These are phyloP conservation scores for Aspergillus luchuensis DNA, from an alignment of 2,329 filamentous ascomycete species.

Conservation along the genomic window DNA sequence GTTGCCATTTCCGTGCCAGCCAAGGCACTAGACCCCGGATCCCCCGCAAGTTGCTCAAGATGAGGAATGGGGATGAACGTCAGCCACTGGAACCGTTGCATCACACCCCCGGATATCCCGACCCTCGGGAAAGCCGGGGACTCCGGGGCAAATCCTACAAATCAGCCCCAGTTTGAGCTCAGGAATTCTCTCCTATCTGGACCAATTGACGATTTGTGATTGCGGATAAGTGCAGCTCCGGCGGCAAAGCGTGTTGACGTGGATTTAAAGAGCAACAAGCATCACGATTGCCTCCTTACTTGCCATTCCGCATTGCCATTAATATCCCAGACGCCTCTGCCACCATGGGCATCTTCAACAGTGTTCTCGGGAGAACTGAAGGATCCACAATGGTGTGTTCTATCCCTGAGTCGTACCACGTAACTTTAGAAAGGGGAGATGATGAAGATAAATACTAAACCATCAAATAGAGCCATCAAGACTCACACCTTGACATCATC, in stretches of 20 bases:
- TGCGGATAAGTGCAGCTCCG: not conserved
- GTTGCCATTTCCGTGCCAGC: no score
- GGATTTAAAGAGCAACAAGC: not conserved
- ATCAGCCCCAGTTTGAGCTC: not conserved
- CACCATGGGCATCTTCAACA: conserved; percentile 7
- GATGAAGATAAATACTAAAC: not conserved
- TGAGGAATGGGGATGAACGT: not conserved
- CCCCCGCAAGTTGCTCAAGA: no score
- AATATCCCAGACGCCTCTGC: no score
- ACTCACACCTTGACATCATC: conserved; percentile 26
- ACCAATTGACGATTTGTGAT: not conserved
- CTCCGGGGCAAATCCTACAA: not conserved
- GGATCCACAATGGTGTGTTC: conserved; percentile 5
- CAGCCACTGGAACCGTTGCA: not conserved
- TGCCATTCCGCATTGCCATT: not conserved
- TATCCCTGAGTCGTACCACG: not conserved
- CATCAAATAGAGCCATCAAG: not conserved
- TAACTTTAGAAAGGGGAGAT: no score
- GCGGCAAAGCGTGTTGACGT: not conserved
- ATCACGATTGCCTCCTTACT: not conserved
- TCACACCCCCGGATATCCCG: conserved; percentile 2
- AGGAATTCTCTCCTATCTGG: not conserved
- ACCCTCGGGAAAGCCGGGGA: conserved; percentile 2
- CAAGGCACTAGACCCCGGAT: no score
- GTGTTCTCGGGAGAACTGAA: not conserved